Evolutionary conservation across 208 protist genomes (phyloP).

Genomic region (Leishmania lainsoni): DNA sequence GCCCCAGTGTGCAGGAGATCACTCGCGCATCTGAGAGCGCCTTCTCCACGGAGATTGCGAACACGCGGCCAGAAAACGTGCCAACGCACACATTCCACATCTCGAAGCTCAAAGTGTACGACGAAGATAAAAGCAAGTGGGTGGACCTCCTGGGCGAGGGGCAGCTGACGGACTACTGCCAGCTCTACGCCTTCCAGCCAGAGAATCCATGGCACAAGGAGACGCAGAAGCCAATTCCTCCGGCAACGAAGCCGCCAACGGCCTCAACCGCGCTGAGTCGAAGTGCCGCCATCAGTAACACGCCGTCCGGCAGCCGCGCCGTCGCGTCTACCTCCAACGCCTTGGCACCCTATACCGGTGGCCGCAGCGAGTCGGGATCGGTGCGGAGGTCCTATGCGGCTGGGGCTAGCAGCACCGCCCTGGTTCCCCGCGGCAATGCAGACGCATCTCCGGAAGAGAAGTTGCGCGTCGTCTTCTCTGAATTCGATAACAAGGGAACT

Average conservation of each 20-base stretch:
- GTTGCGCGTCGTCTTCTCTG: slow-evolving; percentile 83
- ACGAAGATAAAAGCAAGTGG: slow-evolving; percentile 90
- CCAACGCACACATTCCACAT: slow-evolving; percentile 85
- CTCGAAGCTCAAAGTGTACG: slow-evolving; percentile 88
- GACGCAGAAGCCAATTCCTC: slow-evolving; percentile 86
- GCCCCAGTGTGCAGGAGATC: slow-evolving; percentile 74
- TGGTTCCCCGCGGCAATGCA: slow-evolving; percentile 51
- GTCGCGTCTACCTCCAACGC: slow-evolving; percentile 37
- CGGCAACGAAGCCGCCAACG: slow-evolving; percentile 72
- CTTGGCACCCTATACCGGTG: slow-evolving; percentile 67
- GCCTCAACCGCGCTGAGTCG: slow-evolving; percentile 23
- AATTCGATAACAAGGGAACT: slow-evolving; percentile 83
- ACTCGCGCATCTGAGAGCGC: slow-evolving; percentile 56
- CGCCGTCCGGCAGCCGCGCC: slow-evolving; percentile 19
- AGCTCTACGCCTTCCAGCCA: slow-evolving; percentile 91
- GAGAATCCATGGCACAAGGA: slow-evolving; percentile 93
- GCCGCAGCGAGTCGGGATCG: slow-evolving; percentile 47
- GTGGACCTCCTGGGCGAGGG: slow-evolving; percentile 78
- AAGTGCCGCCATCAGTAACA: slow-evolving; percentile 15
- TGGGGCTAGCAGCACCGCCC: slow-evolving; percentile 39
- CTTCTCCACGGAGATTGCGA: slow-evolving; percentile 81
- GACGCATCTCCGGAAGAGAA: slow-evolving; percentile 89
- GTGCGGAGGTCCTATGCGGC: slow-evolving; percentile 39
- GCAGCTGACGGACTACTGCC: slow-evolving; percentile 83
- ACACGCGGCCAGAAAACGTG: slow-evolving; percentile 67